Conservation (phyloP, 306 rosid genomes). For the Senna tora region DNA sequence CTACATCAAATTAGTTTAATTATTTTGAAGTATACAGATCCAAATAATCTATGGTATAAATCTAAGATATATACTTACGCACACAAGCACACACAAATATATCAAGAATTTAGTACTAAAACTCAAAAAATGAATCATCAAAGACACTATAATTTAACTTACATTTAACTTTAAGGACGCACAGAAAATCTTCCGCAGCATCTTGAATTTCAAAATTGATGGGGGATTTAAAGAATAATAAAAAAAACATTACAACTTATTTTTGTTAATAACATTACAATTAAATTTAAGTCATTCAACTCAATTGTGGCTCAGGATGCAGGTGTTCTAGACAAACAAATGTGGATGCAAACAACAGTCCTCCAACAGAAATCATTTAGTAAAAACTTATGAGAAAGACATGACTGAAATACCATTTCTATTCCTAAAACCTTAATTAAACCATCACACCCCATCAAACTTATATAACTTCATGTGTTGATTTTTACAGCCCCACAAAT, state of each 20-base stretch:
- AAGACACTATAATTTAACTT: background rate
- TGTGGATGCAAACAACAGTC: background rate
- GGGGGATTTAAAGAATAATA: background rate
- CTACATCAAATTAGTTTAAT: constrained; percentile 15
- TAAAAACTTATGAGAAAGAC: background rate
- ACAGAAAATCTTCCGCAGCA: background rate
- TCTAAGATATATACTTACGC: too few relatives aligned
- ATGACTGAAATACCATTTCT: background rate
- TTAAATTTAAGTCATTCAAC: background rate
- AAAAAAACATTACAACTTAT: background rate
- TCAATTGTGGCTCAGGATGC: background rate
- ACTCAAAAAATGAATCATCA: background rate
- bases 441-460: background rate
- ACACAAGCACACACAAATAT: too few relatives aligned
- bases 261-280: background rate
- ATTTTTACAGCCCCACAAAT: background rate
- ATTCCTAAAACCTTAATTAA: background rate
- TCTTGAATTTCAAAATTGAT: background rate
- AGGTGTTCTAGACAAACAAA: background rate
- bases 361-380: background rate
- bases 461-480: background rate
- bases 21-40: background rate
- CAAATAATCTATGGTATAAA: background rate
- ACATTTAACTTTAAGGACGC: background rate
- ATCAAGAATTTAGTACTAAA: background rate